Percentiles rank a stretch among this genome's conserved stretches.
Conservation (phyloP, 2,329 filamentous ascomycete species). For the Penicillium hordei region DNA sequence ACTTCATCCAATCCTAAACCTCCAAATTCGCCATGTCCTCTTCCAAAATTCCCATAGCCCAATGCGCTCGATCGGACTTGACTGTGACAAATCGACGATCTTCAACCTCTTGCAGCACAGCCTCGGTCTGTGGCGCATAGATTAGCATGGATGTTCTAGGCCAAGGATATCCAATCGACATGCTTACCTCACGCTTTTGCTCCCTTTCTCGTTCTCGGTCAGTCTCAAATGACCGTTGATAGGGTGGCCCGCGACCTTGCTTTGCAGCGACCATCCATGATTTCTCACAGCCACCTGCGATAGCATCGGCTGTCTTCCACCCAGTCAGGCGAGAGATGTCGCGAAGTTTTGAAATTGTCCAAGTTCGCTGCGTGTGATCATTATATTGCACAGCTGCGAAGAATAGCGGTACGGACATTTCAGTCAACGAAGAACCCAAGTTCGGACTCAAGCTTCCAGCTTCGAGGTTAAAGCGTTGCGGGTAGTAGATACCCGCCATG, state of each 20-base stretch:
- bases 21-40: constrained; percentile 68
- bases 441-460: constrained; percentile 66
- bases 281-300: constrained; percentile 80
- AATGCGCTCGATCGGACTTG: constrained; percentile 65
- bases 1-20: constrained; percentile 41
- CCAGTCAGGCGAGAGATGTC: constrained; percentile 79
- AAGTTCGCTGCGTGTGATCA: constrained; percentile 69
- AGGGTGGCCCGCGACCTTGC: constrained; percentile 73
- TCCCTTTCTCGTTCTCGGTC: constrained; percentile 10
- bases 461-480: constrained; percentile 37
- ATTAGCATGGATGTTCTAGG: constrained; percentile 20
- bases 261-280: constrained; percentile 75
- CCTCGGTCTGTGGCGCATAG: constrained; percentile 16
- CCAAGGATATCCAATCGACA: not conserved
- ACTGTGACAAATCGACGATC: constrained; percentile 60
- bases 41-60: constrained; percentile 79
- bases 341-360: constrained; percentile 71
- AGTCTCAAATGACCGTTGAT: constrained; percentile 46
- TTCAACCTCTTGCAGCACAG: constrained; percentile 31
- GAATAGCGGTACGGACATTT: constrained; percentile 79
- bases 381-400: constrained; percentile 81
- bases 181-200: constrained; percentile 16
- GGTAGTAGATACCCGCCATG: constrained; percentile 64
- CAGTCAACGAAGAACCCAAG: constrained; percentile 77
- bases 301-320: constrained; percentile 79